A percentile compares a stretch with the other conserved stretches of the same genome.
Conservation (phyloP, 208 protist species). For the Blechomonas ayalai region DNA sequence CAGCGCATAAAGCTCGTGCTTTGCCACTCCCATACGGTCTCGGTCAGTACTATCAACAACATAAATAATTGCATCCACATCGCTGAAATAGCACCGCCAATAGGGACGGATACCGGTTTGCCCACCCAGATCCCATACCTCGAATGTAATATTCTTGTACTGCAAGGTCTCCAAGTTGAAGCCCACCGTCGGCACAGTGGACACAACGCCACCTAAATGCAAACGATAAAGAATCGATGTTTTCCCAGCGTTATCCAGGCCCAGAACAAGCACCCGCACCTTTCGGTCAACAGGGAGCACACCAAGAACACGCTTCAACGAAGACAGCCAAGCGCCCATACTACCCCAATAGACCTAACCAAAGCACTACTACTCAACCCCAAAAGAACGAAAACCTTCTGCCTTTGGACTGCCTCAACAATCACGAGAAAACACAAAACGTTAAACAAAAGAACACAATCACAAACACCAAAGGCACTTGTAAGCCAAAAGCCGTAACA, state of each 20-base stretch:
- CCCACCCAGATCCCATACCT: constrained; percentile 97
- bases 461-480: not conserved
- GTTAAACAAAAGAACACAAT: no score
- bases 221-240: constrained; percentile 98
- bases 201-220: constrained; percentile 95
- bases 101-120: constrained; percentile 95
- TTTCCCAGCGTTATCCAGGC: constrained; percentile 96
- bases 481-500: no score
- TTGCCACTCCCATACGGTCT: constrained; percentile 87
- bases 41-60: constrained; percentile 92
- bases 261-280: constrained; percentile 92
- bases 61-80: constrained; percentile 92
- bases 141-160: constrained; percentile 98
- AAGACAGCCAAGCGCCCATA: constrained; percentile 69
- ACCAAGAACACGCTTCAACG: constrained; percentile 36
- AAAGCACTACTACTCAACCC: no score
- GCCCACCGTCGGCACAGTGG: constrained; percentile 97
- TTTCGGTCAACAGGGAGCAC: constrained; percentile 76
- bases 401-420: no score
- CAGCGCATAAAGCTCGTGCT: constrained; percentile 82
- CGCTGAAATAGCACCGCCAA: constrained; percentile 97
- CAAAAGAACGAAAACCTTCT: no score
- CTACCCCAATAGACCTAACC: no score
- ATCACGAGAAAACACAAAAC: no score
- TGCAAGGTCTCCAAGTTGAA: constrained; percentile 97